Base-by-base conservation (phyloP, 2,329 filamentous ascomycete genomes). In the Colletotrichum cuscutae region DNA sequence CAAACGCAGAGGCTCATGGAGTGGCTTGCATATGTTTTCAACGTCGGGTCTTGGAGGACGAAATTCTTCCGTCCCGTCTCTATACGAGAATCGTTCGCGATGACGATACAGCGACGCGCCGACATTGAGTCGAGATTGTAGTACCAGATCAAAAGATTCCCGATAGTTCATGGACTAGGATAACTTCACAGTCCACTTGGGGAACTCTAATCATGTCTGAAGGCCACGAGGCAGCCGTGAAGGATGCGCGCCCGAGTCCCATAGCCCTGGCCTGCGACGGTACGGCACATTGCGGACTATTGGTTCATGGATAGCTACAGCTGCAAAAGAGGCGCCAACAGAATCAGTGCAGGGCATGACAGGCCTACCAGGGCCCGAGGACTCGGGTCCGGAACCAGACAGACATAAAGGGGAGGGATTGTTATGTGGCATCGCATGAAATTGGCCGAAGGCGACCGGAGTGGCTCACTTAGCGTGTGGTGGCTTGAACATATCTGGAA, bases 381-480 rank as follows among this genome's bases (percentile, higher is more conserved):
- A 62, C 42, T 69, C 53, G 70, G 70, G 42, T 70, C 65, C 53
- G 65, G 65, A 60, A 54, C 32, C 69, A 71, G 52, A 42, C 28
- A n/a, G 61, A 54, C 26, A 64, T 32, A 22, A 53, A 3, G 32
- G 49, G 37, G 35, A 46, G 35, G 35, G 53, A 59, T 37, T 52
- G 42, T 42, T 35, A 72, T 69, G 59, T 56, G 65, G 59, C 60
- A 70, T 72, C 53, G 65, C 65, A 69, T 72, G 59, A 70, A 60
- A 46, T 37, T 65, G 53, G 53, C 54, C 70, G 53, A 54, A n/a
- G 65, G 37, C 49, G 70, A 49, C 46, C n/a, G 26, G 42, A 22
- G 28, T 28, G 35, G 46, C 8, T 58, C 22, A 5, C 19, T 46
- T 72, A 64, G 70, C 70, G 65, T 53, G 32, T 30, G 22, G 22